Conservation (phyloP, 2,329 filamentous ascomycete species). For the Colletotrichum karsti region DNA sequence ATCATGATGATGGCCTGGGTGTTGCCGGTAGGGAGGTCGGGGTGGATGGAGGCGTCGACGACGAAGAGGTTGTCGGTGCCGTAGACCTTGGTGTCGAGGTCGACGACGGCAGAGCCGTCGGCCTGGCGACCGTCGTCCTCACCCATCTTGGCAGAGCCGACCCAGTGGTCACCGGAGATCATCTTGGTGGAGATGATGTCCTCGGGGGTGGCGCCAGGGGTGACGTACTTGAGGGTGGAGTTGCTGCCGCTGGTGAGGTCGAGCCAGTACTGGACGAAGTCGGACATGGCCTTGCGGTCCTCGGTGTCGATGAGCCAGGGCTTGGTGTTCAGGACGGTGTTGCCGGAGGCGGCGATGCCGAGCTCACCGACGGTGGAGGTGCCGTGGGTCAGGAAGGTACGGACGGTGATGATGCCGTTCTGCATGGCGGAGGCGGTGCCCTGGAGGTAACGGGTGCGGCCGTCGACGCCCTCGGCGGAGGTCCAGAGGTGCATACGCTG, state of each 20-base stretch:
- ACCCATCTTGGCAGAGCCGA: constrained; percentile 47
- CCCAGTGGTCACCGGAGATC: constrained; percentile 28
- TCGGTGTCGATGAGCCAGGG: constrained; percentile 33
- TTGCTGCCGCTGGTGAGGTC: constrained; percentile 23
- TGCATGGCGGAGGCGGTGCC: constrained; percentile 32
- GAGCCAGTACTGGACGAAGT: constrained; percentile 25
- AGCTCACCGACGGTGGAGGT: constrained; percentile 33
- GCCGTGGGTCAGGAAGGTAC: constrained; percentile 35
- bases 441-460: constrained; percentile 34
- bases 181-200: constrained; percentile 22
- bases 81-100: constrained; percentile 64
- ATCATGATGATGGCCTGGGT: constrained; percentile 31
- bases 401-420: constrained; percentile 29
- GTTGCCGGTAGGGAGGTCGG: constrained; percentile 43
- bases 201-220: constrained; percentile 17
- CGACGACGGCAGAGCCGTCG: constrained; percentile 62
- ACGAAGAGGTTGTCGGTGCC: constrained; percentile 70
- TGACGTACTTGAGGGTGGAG: constrained; percentile 21
- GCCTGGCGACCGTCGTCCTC: constrained; percentile 45
- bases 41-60: constrained; percentile 70
- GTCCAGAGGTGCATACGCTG: constrained; percentile 35
- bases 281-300: constrained; percentile 31
- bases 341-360: constrained; percentile 32
- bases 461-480: constrained; percentile 32
- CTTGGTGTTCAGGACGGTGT: constrained; percentile 31